Evolutionary conservation across 2,329 filamentous ascomycete genomes (phyloP), one percentile per base, ranked within the genome.

Genomic region (Talaromyces albobiverticillius): DNA sequence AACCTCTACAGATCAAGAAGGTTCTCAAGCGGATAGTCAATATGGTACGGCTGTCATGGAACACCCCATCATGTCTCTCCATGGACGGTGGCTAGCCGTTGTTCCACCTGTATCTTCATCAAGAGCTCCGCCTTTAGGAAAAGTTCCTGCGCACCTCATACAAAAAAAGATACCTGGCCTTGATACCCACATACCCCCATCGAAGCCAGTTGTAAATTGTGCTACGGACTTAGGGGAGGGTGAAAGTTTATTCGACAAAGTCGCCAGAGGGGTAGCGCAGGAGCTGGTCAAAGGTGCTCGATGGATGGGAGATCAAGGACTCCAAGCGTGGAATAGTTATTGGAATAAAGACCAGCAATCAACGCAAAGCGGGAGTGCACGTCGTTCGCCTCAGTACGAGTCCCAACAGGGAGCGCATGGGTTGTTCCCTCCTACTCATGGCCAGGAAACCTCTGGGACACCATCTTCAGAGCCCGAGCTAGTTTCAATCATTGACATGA

Each of bases 301-400:
- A 57, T 79, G 75, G 75, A 73, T 78, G 63, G 75, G 75, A 42
- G 75, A 76, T 50, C 76, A 78, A 60, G 75, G 76, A 16, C 60
- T 77, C 46, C 75, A 78, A 56, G 75, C 73, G 5, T 79, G 76
- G 76, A 76, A 77, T 55, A 77, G 66, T 54, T 79, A 79, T 60
- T 79, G 76, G 75, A 76, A 75, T 49, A 75, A 73, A 46, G 73
- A 77, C 42, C 65, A 72, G 56, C 57, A 64, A 45, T 48, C 45
- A 26, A 47, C 60, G 13, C 62, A 64, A 38, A 64, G 60, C 36
- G 51, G 62, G 14, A 55, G 62, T 18, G 56, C 63, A 10, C 68
- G 70, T 6, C 70, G 71, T 20, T 65, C 67, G 23, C 65, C 62
- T n/a, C 53, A 60, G 8, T 57, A 61, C 18, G 70, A 73, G 13